Evolutionary conservation across 164 flowering plant species (phyloP).

Genomic region (Vitis vinifera): ASM3070453v1 NC_081807.1:2945001-2945500

Average conservation of each 20-base stretch:
- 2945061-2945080: conserved; percentile 2
- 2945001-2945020: conserved; percentile 57
- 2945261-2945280: conserved; percentile 42
- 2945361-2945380: conserved; percentile 52
- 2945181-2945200: conserved; percentile 70
- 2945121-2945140: no score
- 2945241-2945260: conserved; percentile 56
- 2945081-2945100: background rate
- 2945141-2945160: conserved; percentile 41
- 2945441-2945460: conserved; percentile 49
- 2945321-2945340: conserved; percentile 72
- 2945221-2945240: conserved; percentile 52
- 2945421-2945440: conserved; percentile 70
- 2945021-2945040: conserved; percentile 59
- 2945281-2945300: conserved; percentile 70
- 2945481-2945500: conserved; percentile 61
- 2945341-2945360: conserved; percentile 68
- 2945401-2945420: conserved; percentile 62
- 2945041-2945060: conserved; percentile 64
- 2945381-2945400: conserved; percentile 70
- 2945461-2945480: conserved; percentile 60
- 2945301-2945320: conserved; percentile 64
- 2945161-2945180: conserved; percentile 57
- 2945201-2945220: conserved; percentile 65
- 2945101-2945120: no score